A percentile compares a stretch with the other conserved stretches of the same genome.
Evolutionary conservation across 1,284 basidiomycete species (phyloP).

Genomic region (Heterobasidion irregulare): DNA sequence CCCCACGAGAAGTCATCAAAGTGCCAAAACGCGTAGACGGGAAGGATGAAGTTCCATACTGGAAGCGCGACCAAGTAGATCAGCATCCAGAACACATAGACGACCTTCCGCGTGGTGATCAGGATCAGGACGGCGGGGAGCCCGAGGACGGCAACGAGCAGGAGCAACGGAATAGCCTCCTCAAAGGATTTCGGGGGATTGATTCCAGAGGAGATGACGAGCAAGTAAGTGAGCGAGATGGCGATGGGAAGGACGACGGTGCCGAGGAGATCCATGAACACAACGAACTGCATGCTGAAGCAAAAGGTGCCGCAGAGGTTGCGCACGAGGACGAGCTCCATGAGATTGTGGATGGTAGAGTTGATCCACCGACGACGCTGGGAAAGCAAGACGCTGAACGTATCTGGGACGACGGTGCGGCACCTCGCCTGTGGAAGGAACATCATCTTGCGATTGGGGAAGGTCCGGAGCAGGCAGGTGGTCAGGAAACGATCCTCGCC

Average conservation of each 20-base stretch:
- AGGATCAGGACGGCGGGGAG: constrained; percentile 90
- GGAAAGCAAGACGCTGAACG: constrained; percentile 88
- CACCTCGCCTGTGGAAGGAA: constrained; percentile 96
- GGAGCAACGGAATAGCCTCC: constrained; percentile 90
- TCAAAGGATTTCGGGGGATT: constrained; percentile 80
- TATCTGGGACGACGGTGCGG: constrained; percentile 93
- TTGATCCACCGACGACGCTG: constrained; percentile 99
- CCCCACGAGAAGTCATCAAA: constrained; percentile 99
- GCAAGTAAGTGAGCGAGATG: constrained; percentile 84
- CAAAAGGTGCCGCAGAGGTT: constrained; percentile 95
- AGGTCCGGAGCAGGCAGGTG: constrained; percentile 89
- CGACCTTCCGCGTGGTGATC: constrained; percentile 89
- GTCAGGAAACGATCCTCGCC: constrained; percentile 99
- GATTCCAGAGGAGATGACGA: constrained; percentile 79
- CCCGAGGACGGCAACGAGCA: constrained; percentile 88
- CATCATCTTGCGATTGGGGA: constrained; percentile 99
- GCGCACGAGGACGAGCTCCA: constrained; percentile 96
- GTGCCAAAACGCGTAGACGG: constrained; percentile 97
- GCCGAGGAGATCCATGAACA: constrained; percentile 97
- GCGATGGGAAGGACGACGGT: constrained; percentile 95
- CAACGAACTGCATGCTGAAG: constrained; percentile 97
- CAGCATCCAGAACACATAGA: constrained; percentile 98
- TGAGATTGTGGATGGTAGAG: constrained; percentile 97
- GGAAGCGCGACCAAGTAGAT: constrained; percentile 90
- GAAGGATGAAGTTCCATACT: constrained; percentile 93